These are phyloP conservation scores for Penicillium malachiteum DNA, from an alignment of 495 filamentous ascomycete genomes.

Conservation along the genomic window DNA sequence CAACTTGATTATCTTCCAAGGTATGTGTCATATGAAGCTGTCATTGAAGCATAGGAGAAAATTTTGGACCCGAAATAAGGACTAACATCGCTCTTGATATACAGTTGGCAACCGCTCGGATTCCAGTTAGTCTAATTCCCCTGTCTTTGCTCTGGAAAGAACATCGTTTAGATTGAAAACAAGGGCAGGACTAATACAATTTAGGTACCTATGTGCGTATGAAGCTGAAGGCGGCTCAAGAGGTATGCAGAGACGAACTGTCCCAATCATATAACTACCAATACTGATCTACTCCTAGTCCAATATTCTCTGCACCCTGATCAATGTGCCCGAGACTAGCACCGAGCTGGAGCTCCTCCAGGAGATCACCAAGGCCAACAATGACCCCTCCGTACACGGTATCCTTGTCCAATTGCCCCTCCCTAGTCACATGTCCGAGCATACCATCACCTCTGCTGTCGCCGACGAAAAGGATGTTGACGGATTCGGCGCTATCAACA, in stretches of 20 bases:
- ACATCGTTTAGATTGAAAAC: background rate
- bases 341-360: constrained; percentile 84
- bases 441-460: constrained; percentile 83
- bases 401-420: constrained; percentile 93
- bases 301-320: constrained; percentile 81
- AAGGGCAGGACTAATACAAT: background rate
- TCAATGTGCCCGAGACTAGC: constrained; percentile 77
- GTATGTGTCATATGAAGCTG: constrained; percentile 44
- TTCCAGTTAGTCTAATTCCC: constrained; percentile 65
- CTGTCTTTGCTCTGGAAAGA: constrained; percentile 7
- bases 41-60: background rate
- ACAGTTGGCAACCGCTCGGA: constrained; percentile 84
- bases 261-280: background rate
- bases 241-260: constrained; percentile 52
- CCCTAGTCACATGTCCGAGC: constrained; percentile 84
- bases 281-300: constrained; percentile 52
- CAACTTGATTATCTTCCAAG: constrained; percentile 88
- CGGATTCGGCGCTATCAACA: constrained; percentile 90
- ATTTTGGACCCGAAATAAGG: background rate
- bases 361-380: constrained; percentile 76
- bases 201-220: constrained; percentile 97
- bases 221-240: constrained; percentile 96
- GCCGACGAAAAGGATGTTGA: constrained; percentile 96
- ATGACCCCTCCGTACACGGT: constrained; percentile 83
- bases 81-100: constrained; percentile 17